Percentiles rank a stretch among this genome's conserved stretches.
phyloP scores from a whole-genome alignment of 768 basidiomycete genomes.

The Agrocybe praecox region DNA sequence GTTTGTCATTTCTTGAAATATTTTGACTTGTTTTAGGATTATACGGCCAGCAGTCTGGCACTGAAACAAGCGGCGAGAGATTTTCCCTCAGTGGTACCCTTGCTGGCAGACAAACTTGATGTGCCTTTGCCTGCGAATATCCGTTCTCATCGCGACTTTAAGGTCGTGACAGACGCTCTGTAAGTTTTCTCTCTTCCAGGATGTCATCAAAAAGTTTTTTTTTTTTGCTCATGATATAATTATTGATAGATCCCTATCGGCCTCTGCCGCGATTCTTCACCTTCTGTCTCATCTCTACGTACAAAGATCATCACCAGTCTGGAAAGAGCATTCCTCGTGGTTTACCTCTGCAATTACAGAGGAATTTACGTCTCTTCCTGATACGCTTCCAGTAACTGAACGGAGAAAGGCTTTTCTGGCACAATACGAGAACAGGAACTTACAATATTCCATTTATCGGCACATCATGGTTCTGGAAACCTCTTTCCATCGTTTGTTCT shows the following conservation, averaged over 20 bases:
- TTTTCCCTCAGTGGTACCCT: slow-evolving; percentile 81
- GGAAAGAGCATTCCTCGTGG: slow-evolving; percentile 83
- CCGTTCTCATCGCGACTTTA: slow-evolving; percentile 62
- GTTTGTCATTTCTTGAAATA: neutral
- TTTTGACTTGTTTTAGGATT: slow-evolving; percentile 37
- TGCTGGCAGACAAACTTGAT: slow-evolving; percentile 87
- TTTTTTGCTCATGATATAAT: neutral
- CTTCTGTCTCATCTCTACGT: slow-evolving; percentile 89
- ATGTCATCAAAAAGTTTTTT: neutral
- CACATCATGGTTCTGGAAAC: slow-evolving; percentile 79
- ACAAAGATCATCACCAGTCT: slow-evolving; percentile 72
- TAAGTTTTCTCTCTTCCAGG: slow-evolving; percentile 31
- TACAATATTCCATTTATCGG: slow-evolving; percentile 63
- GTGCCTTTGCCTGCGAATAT: slow-evolving; percentile 60
- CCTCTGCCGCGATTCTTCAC: slow-evolving; percentile 58
- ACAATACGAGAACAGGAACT: slow-evolving; percentile 39
- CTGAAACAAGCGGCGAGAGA: slow-evolving; percentile 72
- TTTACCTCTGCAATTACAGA: slow-evolving; percentile 57
- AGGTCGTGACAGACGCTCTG: slow-evolving; percentile 69
- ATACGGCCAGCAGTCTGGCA: slow-evolving; percentile 63
- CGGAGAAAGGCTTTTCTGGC: slow-evolving; percentile 33
- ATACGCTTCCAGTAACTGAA: slow-evolving; percentile 35
- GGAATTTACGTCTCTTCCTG: slow-evolving; percentile 40
- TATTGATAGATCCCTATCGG: slow-evolving; percentile 38
- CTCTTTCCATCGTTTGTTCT: slow-evolving; percentile 57